Percentiles rank a stretch among this genome's conserved stretches.
phyloP scores from a whole-genome alignment of 2,329 filamentous ascomycete genomes.

The Trichothecium sympodiale region DNA sequence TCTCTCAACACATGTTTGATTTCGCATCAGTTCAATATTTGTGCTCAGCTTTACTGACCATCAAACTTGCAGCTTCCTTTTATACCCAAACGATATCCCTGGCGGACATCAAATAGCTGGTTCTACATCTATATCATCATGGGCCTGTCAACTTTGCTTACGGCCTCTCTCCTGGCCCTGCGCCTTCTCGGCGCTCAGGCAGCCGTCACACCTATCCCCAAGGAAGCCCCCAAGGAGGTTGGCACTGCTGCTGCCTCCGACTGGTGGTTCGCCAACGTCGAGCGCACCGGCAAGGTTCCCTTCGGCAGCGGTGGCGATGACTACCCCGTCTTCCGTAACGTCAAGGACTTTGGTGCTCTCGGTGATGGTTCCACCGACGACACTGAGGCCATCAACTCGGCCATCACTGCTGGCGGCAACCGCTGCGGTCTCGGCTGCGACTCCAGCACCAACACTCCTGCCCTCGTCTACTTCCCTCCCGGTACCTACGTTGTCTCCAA shows the following conservation, averaged over 20 bases:
- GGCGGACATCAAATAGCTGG: conserved; percentile 16
- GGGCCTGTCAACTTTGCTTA: conserved; percentile 31
- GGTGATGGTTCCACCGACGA: conserved; percentile 67
- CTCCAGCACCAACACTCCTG: conserved; percentile 72
- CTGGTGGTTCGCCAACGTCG: conserved; percentile 65
- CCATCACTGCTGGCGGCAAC: conserved; percentile 65
- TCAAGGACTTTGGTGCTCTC: conserved; percentile 63
- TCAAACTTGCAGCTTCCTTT: neutral
- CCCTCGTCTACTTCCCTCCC: conserved; percentile 82
- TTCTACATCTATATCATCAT: conserved; percentile 26
- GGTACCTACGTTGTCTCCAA: conserved; percentile 75
- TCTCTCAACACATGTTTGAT: no score
- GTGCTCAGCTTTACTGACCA: neutral
- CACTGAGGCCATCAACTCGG: conserved; percentile 76
- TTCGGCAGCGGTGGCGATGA: conserved; percentile 35
- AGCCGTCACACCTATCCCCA: conserved; percentile 15
- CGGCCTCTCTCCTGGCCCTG: conserved; percentile 30
- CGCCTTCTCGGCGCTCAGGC: conserved; percentile 20
- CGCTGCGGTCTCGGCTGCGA: conserved; percentile 77
- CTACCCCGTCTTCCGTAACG: conserved; percentile 69
- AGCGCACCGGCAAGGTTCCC: conserved; percentile 57
- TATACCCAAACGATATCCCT: conserved; percentile 5
- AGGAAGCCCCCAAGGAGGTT: conserved; percentile 8
- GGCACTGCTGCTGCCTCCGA: conserved; percentile 23
- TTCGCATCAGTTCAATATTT: neutral